Percentiles rank a stretch among this genome's conserved stretches.
These are phyloP conservation scores for Gaultheria prostrata DNA, from an alignment of 148 eudicot genomes.

Conservation along the genomic window DNA sequence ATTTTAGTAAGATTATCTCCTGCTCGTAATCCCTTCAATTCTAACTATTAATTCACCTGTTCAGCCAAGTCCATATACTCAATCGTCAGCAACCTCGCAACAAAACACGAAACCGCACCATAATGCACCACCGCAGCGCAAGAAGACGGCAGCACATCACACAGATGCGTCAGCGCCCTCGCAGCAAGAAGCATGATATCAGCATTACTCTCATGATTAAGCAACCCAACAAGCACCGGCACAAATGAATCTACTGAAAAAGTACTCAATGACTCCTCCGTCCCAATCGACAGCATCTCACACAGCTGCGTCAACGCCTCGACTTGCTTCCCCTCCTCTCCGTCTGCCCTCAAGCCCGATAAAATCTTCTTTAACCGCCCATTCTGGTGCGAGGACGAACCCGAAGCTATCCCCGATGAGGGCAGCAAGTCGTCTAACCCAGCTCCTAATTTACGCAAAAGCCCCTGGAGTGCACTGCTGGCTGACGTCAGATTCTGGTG, in stretches of 20 bases:
- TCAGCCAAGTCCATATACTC: constrained; percentile 99
- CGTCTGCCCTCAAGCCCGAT: constrained; percentile 85
- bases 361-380: constrained; percentile 88
- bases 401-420: constrained; percentile 69
- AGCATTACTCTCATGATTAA: constrained; percentile 90
- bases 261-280: constrained; percentile 88
- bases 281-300: constrained; percentile 85
- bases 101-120: constrained; percentile 83
- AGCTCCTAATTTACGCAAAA: constrained; percentile 85
- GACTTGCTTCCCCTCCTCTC: constrained; percentile 92
- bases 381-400: constrained; percentile 76
- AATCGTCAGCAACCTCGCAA: constrained; percentile 82
- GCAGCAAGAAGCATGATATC: constrained; percentile 98
- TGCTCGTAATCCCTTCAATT: neutral
- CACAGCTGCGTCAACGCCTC: constrained; percentile 95
- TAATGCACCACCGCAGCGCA: constrained; percentile 97
- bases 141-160: constrained; percentile 92
- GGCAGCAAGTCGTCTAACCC: constrained; percentile 93
- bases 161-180: constrained; percentile 83
- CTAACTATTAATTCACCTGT: constrained; percentile 46
- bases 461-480: constrained; percentile 92
- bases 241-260: constrained; percentile 91
- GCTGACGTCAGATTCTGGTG: constrained; percentile 91
- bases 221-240: constrained; percentile 87
- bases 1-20: too few relatives aligned